Evolutionary conservation across 2,329 filamentous ascomycete species (phyloP).

Genomic region (Colletotrichum cordylinicola): DNA sequence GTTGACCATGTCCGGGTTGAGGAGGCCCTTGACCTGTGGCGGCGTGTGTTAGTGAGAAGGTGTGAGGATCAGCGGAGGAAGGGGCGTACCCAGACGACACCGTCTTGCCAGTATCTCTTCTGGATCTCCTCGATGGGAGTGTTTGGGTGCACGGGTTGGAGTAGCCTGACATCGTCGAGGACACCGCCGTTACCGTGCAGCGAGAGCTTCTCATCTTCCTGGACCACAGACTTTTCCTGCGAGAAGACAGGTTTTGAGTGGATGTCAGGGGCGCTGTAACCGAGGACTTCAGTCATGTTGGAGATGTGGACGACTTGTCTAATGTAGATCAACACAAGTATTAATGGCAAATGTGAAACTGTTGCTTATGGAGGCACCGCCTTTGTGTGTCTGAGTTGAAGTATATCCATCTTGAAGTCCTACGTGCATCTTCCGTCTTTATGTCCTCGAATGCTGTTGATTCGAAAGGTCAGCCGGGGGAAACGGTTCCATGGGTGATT

Average conservation of each 20-base stretch:
- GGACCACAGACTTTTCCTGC: not conserved
- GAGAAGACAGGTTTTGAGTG: not conserved
- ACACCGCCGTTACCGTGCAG: not conserved
- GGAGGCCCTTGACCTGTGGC: not conserved
- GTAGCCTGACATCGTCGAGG: not conserved
- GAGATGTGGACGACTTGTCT: not conserved
- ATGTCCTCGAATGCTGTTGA: not conserved
- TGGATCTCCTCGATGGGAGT: not conserved
- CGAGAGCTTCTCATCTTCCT: not conserved
- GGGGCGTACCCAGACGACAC: not conserved
- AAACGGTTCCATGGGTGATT: not conserved
- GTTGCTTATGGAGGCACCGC: not conserved
- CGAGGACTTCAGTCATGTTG: not conserved
- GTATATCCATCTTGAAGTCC: not conserved
- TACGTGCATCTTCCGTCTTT: not conserved
- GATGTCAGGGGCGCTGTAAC: not conserved
- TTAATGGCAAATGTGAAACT: not conserved
- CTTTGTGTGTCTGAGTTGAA: not conserved
- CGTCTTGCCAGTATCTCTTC: not conserved
- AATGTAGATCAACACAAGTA: not conserved
- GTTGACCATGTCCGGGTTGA: not conserved
- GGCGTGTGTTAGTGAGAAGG: fast-evolving
- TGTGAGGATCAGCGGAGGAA: too few species aligned
- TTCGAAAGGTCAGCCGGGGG: not conserved
- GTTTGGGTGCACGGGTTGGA: not conserved